A percentile compares a stretch with the other conserved stretches of the same genome.
phyloP scores from a whole-genome alignment of 805 yeast genomes.

The Scheffersomyces stipitis region DNA sequence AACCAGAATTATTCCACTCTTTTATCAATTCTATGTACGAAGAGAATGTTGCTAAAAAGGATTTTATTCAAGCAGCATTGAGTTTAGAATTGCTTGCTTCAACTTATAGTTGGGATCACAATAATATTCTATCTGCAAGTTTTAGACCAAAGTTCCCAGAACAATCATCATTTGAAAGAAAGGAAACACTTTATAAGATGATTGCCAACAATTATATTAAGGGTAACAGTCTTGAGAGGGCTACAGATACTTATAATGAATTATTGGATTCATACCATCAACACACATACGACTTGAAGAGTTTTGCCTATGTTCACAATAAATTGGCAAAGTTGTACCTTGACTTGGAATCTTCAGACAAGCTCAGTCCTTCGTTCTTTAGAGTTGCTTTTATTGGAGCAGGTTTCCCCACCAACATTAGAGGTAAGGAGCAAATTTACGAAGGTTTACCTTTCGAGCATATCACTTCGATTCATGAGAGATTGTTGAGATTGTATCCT shows the following conservation, averaged over 20 bases:
- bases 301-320: conserved; percentile 69
- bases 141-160: conserved; percentile 72
- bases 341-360: conserved; percentile 65
- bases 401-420: conserved; percentile 76
- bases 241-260: conserved; percentile 75
- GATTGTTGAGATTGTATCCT: conserved; percentile 72
- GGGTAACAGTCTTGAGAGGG: conserved; percentile 77
- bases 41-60: conserved; percentile 56
- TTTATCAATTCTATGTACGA: conserved; percentile 74
- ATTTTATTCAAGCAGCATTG: conserved; percentile 80
- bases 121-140: conserved; percentile 53
- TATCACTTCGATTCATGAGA: conserved; percentile 75
- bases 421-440: conserved; percentile 76
- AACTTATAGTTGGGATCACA: conserved; percentile 73
- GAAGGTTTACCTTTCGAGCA: conserved; percentile 90
- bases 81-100: conserved; percentile 75
- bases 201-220: conserved; percentile 68
- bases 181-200: conserved; percentile 66
- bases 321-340: conserved; percentile 67
- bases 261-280: conserved; percentile 72
- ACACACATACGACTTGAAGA: conserved; percentile 71
- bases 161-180: conserved; percentile 78
- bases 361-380: conserved; percentile 75
- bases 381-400: conserved; percentile 77
- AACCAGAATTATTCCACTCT: conserved; percentile 78